phyloP scores from a whole-genome alignment of 345 rosid species.

The Syzygium jambos region DNA sequence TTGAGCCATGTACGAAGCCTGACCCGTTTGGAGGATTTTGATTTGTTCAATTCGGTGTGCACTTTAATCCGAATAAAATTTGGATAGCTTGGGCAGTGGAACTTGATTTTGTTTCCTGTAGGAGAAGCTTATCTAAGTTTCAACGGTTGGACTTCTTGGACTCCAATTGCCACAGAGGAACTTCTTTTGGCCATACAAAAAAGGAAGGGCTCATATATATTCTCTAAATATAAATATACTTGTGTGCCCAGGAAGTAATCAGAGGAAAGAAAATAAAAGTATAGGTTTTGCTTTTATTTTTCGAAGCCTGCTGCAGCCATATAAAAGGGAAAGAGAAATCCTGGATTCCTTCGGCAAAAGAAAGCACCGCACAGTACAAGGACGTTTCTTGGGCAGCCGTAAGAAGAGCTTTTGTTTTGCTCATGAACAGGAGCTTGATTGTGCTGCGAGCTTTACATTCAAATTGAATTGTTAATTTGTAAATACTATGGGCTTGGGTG shows the following conservation, averaged over 20 bases:
- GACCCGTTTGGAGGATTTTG: neutral
- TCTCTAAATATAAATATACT: neutral
- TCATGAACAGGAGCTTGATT: neutral
- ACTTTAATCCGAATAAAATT: neutral
- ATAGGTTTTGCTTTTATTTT: neutral
- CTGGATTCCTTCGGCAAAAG: neutral
- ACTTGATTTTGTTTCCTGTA: neutral
- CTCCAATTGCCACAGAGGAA: neutral
- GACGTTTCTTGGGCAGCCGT: neutral
- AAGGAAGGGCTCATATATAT: neutral
- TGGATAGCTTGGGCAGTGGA: neutral
- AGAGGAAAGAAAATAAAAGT: neutral
- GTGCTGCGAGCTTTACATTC: neutral
- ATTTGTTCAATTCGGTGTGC: neutral
- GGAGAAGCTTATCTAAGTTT: neutral
- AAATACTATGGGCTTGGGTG: neutral
- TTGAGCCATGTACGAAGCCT: neutral
- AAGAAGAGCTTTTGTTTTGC: neutral
- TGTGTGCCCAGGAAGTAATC: neutral
- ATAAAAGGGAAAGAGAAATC: neutral
- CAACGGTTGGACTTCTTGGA: neutral
- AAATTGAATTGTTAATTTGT: neutral
- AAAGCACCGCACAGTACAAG: neutral
- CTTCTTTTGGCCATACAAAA: neutral
- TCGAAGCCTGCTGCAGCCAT: neutral